Percentiles rank a stretch among this genome's conserved stretches.
Conservation (phyloP, 78 protist genomes). For the Isochrysis galbana region DNA sequence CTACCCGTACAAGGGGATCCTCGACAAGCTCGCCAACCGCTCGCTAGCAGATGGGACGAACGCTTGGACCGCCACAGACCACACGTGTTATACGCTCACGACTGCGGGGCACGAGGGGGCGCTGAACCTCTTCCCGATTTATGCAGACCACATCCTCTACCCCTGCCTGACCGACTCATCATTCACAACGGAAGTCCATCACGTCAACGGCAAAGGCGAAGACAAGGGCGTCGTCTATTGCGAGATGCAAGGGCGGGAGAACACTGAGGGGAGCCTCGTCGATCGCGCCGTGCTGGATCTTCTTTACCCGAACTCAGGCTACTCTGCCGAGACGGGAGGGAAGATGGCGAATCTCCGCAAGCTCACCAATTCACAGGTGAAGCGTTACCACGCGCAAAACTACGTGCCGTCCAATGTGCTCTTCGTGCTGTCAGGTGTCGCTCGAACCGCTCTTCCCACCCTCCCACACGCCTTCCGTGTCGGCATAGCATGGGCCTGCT, state of each 20-base stretch:
- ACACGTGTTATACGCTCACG: constrained; percentile 69
- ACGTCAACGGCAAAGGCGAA: constrained; percentile 61
- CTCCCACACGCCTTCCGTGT: too few species aligned
- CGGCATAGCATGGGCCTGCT: too few species aligned
- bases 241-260: constrained; percentile 74
- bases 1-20: constrained; percentile 60
- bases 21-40: constrained; percentile 67
- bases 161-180: constrained; percentile 74
- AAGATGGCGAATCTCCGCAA: constrained; percentile 33
- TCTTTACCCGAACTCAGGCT: constrained; percentile 53
- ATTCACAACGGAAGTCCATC: constrained; percentile 70
- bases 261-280: not conserved
- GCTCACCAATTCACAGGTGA: constrained; percentile 31
- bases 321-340: constrained; percentile 72
- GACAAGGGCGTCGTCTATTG: constrained; percentile 73
- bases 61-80: constrained; percentile 72
- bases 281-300: constrained; percentile 2
- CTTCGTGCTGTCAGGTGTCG: constrained; percentile 55
- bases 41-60: constrained; percentile 69
- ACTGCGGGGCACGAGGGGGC: constrained; percentile 73
- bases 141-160: constrained; percentile 82
- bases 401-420: constrained; percentile 68
- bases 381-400: constrained; percentile 53
- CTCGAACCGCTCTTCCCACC: too few species aligned
- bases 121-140: constrained; percentile 75